Percentiles rank a stretch among this genome's conserved stretches.
Evolutionary conservation across 2,329 filamentous ascomycete species (phyloP).

Genomic region (Exophiala viscosa): DNA sequence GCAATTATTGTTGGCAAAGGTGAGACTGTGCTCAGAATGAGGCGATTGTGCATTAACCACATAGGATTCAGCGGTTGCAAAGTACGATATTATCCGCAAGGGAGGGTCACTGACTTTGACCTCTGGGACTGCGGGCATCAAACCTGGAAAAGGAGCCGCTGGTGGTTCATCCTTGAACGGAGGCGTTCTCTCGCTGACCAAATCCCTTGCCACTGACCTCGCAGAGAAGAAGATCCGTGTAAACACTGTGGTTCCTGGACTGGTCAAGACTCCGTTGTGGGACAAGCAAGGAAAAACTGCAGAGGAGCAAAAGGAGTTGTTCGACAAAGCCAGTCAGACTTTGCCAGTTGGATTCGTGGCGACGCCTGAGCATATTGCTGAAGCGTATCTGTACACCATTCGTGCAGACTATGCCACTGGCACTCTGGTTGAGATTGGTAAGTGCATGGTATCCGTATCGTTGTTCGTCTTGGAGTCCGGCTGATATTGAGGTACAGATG

Average conservation of each 20-base stretch:
- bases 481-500: no score
- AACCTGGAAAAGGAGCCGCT: slow-evolving; percentile 51
- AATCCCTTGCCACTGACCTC: slow-evolving; percentile 59
- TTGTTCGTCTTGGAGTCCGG: no score
- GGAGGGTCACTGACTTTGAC: slow-evolving; percentile 49
- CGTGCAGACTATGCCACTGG: slow-evolving; percentile 23
- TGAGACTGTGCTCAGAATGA: not conserved
- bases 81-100: slow-evolving; percentile 21
- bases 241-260: slow-evolving; percentile 59
- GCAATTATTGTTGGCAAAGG: slow-evolving; percentile 19
- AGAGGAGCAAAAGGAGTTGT: slow-evolving; percentile 26
- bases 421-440: slow-evolving; percentile 23
- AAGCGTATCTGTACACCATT: slow-evolving; percentile 43
- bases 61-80: slow-evolving; percentile 2
- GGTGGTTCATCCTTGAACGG: slow-evolving; percentile 48
- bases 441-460: not conserved
- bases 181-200: slow-evolving; percentile 51
- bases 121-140: slow-evolving; percentile 49
- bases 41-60: no score
- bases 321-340: slow-evolving; percentile 14
- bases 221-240: slow-evolving; percentile 55
- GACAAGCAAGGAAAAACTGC: slow-evolving; percentile 26
- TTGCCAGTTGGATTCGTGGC: slow-evolving; percentile 35
- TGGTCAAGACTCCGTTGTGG: slow-evolving; percentile 48
- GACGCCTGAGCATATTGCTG: slow-evolving; percentile 40